Conservation (phyloP, 2,329 filamentous ascomycete genomes). For the Apiospora phragmitis region DNA sequence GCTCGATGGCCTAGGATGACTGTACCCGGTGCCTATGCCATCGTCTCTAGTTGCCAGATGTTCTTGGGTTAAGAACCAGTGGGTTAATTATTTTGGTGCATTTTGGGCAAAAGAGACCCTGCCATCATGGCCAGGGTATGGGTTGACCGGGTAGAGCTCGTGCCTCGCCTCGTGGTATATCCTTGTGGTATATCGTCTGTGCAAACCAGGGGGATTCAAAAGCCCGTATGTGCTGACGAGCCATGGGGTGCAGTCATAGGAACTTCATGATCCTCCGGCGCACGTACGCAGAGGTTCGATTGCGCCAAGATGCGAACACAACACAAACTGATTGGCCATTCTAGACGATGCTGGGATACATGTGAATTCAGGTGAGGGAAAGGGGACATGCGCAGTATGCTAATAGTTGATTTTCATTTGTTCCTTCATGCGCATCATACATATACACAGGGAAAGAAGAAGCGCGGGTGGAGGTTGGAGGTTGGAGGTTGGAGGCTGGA, state of each 20-base stretch:
- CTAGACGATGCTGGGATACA: background rate
- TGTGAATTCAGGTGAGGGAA: background rate
- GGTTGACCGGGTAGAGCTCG: background rate
- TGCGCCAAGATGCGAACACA: background rate
- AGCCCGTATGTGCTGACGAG: too few species aligned
- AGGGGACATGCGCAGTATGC: background rate
- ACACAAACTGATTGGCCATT: background rate
- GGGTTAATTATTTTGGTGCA: too few species aligned
- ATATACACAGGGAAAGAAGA: background rate
- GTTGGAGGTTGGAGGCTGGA: background rate
- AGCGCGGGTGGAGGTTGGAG: background rate
- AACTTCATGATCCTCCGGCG: too few species aligned
- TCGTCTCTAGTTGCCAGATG: too few species aligned
- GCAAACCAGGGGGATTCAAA: background rate
- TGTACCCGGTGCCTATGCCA: background rate
- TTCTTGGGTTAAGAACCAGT: too few species aligned
- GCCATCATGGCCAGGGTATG: background rate
- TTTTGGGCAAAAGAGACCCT: background rate
- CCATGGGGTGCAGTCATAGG: too few species aligned
- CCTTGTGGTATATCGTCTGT: background rate
- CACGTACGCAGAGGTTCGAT: too few species aligned
- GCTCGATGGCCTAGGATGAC: background rate
- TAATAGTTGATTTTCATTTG: background rate
- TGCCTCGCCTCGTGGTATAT: background rate
- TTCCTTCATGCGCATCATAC: background rate